A percentile compares a stretch with the other conserved stretches of the same genome.
phyloP scores from a whole-genome alignment of 176 grass and related monocot species.

The Elymus sibiricus region DNA sequence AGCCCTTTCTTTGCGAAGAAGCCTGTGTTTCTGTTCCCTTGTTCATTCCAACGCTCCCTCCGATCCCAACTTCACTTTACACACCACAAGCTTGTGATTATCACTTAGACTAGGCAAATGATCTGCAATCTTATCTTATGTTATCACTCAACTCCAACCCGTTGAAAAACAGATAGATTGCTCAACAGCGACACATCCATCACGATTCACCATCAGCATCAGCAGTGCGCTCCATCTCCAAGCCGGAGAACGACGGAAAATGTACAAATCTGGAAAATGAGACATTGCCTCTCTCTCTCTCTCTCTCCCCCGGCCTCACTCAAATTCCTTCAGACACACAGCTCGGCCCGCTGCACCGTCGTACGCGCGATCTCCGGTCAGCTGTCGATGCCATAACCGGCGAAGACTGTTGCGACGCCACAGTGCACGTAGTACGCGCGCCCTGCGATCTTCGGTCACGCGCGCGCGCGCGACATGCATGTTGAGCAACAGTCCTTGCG shows the following conservation, averaged over 20 bases:
- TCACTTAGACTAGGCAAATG: too few species aligned
- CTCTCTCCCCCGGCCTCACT: not conserved
- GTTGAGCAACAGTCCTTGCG: constrained; percentile 24
- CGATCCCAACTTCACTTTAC: too few species aligned
- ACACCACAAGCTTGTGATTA: too few species aligned
- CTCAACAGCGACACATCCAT: too few species aligned
- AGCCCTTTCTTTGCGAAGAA: too few species aligned
- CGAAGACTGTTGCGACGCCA: constrained; percentile 36
- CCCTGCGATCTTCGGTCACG: not conserved
- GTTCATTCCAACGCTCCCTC: too few species aligned
- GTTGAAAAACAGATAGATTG: too few species aligned
- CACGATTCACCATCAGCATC: too few species aligned
- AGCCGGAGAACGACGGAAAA: not conserved
- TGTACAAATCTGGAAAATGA: not conserved
- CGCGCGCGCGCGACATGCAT: constrained; percentile 28
- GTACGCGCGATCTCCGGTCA: constrained; percentile 19
- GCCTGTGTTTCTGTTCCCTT: too few species aligned
- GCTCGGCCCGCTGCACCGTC: not conserved
- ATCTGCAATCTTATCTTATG: too few species aligned
- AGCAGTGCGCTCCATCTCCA: not conserved
- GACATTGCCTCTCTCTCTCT: not conserved
- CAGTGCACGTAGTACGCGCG: constrained; percentile 8
- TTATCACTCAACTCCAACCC: too few species aligned
- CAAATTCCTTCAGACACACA: not conserved
- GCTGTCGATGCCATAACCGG: constrained; percentile 22